Percentiles rank a stretch among this genome's conserved stretches.
phyloP scores from a whole-genome alignment of 495 filamentous ascomycete species.

The Barbatosphaeria neglecta region DNA sequence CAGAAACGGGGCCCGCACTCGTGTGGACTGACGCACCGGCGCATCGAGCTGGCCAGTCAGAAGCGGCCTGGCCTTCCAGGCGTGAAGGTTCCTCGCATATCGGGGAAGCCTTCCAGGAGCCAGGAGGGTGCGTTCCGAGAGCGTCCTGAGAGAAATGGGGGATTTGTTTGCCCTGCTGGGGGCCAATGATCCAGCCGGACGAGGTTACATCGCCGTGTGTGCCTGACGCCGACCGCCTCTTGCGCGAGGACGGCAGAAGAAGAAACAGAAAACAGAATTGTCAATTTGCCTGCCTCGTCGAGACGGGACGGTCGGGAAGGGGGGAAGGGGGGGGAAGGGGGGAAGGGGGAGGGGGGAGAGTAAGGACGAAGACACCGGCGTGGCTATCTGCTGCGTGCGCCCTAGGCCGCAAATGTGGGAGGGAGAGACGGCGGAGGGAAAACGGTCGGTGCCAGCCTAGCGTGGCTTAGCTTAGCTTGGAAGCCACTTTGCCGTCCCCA shows the following conservation, averaged over 20 bases:
- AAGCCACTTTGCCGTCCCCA: no score
- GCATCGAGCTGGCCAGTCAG: not conserved
- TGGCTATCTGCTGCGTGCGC: no score
- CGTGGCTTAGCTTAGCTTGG: not conserved
- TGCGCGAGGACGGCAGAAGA: no score
- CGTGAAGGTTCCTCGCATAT: not conserved
- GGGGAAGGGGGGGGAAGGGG: no score
- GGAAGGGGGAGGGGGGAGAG: no score
- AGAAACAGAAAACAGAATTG: no score
- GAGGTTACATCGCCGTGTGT: not conserved
- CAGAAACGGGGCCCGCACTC: not conserved
- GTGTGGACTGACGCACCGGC: not conserved
- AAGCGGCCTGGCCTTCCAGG: not conserved
- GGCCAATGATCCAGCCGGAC: not conserved
- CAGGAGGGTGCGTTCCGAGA: not conserved
- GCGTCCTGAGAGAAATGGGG: not conserved
- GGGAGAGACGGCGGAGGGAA: not conserved
- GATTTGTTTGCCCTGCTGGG: not conserved
- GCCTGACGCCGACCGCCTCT: not conserved
- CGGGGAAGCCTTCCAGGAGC: not conserved
- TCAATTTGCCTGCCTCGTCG: no score
- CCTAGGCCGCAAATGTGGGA: not conserved
- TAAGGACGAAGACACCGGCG: no score
- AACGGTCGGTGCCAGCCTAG: not conserved
- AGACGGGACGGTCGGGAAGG: no score